Conservation (phyloP, 495 filamentous ascomycete genomes). For the Thozetella sp. region DNA sequence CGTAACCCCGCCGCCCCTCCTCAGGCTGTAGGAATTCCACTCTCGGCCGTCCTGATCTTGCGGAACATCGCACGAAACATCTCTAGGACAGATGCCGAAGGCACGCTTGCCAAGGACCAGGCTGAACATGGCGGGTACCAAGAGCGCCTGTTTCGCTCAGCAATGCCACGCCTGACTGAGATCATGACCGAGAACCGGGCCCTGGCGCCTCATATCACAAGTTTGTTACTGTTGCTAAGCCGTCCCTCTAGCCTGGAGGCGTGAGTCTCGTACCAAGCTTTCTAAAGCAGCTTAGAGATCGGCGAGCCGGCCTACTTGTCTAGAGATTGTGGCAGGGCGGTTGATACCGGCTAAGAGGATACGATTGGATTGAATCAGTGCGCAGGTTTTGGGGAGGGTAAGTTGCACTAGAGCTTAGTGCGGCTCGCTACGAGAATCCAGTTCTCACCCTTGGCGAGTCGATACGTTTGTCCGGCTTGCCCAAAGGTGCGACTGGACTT, state of each 20-base stretch:
- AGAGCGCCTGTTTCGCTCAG: constrained; percentile 51
- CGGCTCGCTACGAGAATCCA: not conserved
- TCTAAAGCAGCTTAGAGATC: not conserved
- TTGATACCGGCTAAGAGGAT: not conserved
- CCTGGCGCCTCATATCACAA: constrained; percentile 33
- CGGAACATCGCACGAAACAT: constrained; percentile 85
- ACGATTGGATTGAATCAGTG: not conserved
- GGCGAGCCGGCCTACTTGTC: not conserved
- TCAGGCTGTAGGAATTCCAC: constrained; percentile 81
- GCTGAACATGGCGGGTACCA: constrained; percentile 38
- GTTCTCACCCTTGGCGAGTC: not conserved
- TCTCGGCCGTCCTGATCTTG: constrained; percentile 82
- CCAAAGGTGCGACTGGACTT: not conserved
- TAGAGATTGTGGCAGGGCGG: not conserved
- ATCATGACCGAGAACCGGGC: constrained; percentile 55
- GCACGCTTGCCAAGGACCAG: constrained; percentile 47
- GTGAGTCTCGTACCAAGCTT: too few relatives aligned
- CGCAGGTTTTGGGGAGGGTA: not conserved
- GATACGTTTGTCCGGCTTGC: not conserved
- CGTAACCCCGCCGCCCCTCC: constrained; percentile 50
- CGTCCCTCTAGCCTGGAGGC: not conserved
- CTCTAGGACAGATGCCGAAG: constrained; percentile 57
- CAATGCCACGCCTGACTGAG: constrained; percentile 49
- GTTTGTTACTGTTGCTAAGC: constrained; percentile 23
- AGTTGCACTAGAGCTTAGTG: not conserved